Evolutionary conservation across 2,329 filamentous ascomycete genomes (phyloP).

Genomic region (Eutypella sp.): DNA sequence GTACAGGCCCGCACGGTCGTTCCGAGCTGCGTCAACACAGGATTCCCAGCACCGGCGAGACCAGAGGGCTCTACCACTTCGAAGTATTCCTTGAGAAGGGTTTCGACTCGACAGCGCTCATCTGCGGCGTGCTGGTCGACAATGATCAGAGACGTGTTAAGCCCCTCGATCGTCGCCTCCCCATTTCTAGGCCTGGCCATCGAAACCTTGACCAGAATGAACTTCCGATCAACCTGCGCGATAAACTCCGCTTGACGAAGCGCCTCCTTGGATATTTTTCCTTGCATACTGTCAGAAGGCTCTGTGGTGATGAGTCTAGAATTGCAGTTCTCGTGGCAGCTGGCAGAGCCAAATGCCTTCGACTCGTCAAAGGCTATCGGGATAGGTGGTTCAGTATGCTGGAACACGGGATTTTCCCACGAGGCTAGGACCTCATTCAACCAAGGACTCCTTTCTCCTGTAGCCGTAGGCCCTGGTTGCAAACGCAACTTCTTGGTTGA

Average conservation of each 20-base stretch:
- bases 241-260: constrained; percentile 62
- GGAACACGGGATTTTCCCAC: constrained; percentile 77
- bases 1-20: constrained; percentile 20
- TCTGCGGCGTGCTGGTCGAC: constrained; percentile 95
- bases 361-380: constrained; percentile 32
- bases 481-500: constrained; percentile 11
- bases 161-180: not conserved
- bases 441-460: constrained; percentile 40
- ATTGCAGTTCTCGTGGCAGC: constrained; percentile 7
- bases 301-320: constrained; percentile 10
- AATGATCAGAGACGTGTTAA: constrained; percentile 46
- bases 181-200: constrained; percentile 10
- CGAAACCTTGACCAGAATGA: constrained; percentile 65
- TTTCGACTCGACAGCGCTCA: constrained; percentile 77
- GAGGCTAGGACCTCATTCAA: constrained; percentile 53
- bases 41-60: constrained; percentile 1
- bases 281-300: constrained; percentile 25
- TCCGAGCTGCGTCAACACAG: not conserved
- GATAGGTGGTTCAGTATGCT: constrained; percentile 39
- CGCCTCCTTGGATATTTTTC: constrained; percentile 56
- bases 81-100: constrained; percentile 56
- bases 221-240: constrained; percentile 84
- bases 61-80: not conserved
- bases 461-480: constrained; percentile 8
- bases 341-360: constrained; percentile 13